A percentile compares a stretch with the other conserved stretches of the same genome.
These are phyloP conservation scores for Zygoascus biomembranicola DNA, from an alignment of 805 yeast genomes.

Conservation along the genomic window DNA sequence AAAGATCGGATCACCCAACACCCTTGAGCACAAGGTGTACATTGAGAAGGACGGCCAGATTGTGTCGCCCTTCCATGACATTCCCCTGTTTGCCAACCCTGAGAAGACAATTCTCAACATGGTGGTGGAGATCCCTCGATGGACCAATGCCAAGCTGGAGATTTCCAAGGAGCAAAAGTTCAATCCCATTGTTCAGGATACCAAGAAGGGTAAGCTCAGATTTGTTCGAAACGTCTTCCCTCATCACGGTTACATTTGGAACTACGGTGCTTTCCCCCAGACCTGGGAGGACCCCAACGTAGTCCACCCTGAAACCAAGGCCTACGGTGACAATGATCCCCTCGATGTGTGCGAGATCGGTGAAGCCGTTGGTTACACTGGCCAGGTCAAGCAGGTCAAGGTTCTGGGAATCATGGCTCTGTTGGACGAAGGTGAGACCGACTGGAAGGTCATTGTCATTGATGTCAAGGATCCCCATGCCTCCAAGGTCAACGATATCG, in stretches of 20 bases:
- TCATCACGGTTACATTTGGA: constrained; percentile 96
- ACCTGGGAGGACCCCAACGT: constrained; percentile 94
- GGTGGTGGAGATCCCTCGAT: constrained; percentile 96
- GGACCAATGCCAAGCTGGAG: constrained; percentile 97
- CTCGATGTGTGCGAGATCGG: constrained; percentile 93
- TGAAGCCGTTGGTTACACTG: constrained; percentile 47
- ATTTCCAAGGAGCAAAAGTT: constrained; percentile 74
- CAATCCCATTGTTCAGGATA: constrained; percentile 95
- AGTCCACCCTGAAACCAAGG: constrained; percentile 40
- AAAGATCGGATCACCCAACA: constrained; percentile 92
- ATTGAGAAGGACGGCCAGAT: constrained; percentile 91
- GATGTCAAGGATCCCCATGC: constrained; percentile 87
- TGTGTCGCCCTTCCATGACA: constrained; percentile 91
- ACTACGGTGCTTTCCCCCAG: constrained; percentile 99
- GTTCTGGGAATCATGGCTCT: constrained; percentile 93
- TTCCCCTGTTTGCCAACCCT: constrained; percentile 88
- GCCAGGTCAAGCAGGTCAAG: constrained; percentile 82
- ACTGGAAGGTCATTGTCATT: constrained; percentile 92
- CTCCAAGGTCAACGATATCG: constrained; percentile 75
- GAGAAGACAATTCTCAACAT: constrained; percentile 80
- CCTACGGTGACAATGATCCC: constrained; percentile 90
- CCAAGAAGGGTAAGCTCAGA: constrained; percentile 93
- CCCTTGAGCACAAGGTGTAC: constrained; percentile 86
- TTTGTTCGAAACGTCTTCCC: constrained; percentile 98
- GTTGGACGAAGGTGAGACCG: constrained; percentile 95